phyloP scores from a whole-genome alignment of 768 basidiomycete species.

The Mrakia blollopis region DNA sequence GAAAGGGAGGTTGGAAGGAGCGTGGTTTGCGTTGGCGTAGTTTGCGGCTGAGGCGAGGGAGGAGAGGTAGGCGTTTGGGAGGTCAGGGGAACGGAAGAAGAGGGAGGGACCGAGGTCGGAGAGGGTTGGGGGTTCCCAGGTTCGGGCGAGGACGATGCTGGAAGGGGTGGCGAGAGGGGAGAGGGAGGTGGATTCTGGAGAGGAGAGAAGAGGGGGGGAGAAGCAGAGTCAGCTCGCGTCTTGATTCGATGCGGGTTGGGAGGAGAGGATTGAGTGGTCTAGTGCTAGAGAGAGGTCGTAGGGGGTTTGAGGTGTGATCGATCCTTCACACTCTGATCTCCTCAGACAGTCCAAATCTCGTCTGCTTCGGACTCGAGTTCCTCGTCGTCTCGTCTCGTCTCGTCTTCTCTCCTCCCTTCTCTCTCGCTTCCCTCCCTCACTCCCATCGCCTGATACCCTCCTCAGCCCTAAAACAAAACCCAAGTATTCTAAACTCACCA shows the following conservation, averaged over 20 bases:
- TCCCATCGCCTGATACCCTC: not conserved
- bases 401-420: not conserved
- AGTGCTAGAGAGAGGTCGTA: not conserved
- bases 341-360: not conserved
- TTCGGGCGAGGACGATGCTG: not conserved
- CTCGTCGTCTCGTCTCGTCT: not conserved
- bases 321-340: not conserved
- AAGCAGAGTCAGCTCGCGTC: too few relatives aligned
- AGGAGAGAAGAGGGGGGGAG: not conserved
- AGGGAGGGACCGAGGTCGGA: not conserved
- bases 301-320: not conserved
- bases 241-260: not conserved
- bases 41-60: not conserved
- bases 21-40: not conserved
- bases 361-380: not conserved
- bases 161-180: not conserved
- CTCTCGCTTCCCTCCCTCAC: not conserved
- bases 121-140: not conserved
- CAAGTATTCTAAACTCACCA: not conserved
- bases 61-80: slow-evolving; percentile 8
- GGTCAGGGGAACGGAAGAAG: not conserved
- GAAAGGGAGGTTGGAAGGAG: not conserved
- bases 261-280: not conserved
- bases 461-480: not conserved
- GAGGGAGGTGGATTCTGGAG: not conserved